Evolutionary conservation across 164 flowering plant genomes (phyloP).

Genomic region (Tetracentron sinense): DNA sequence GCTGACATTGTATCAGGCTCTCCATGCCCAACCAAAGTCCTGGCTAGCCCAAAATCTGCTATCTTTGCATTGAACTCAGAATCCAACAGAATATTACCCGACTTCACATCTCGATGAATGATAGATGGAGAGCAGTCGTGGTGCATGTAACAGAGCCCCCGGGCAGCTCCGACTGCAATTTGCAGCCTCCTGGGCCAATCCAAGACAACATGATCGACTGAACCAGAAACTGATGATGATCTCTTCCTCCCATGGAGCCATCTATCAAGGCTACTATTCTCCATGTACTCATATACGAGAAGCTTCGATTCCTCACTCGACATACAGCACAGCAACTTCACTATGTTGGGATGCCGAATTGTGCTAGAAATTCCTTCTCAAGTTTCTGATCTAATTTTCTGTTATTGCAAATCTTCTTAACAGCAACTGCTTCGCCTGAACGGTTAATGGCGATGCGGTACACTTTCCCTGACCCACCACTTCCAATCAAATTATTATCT

Average conservation of each 20-base stretch:
- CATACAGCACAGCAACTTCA: slow-evolving; percentile 75
- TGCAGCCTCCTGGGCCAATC: slow-evolving; percentile 72
- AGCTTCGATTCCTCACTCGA: slow-evolving; percentile 63
- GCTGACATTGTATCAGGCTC: slow-evolving; percentile 58
- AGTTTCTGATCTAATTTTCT: slow-evolving; percentile 33
- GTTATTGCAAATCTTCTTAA: slow-evolving; percentile 62
- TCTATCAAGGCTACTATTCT: slow-evolving; percentile 61
- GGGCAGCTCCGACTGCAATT: slow-evolving; percentile 83
- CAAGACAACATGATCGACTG: slow-evolving; percentile 23
- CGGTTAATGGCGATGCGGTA: slow-evolving; percentile 37
- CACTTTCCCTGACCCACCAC: slow-evolving; percentile 83
- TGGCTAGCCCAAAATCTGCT: slow-evolving; percentile 89
- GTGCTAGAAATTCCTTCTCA: slow-evolving; percentile 60
- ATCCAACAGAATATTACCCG: slow-evolving; percentile 82
- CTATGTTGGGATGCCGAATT: slow-evolving; percentile 69
- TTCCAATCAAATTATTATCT: slow-evolving; percentile 60
- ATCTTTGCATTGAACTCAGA: slow-evolving; percentile 60
- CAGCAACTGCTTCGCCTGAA: slow-evolving; percentile 54
- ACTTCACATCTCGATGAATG: slow-evolving; percentile 81
- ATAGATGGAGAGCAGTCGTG: slow-evolving; percentile 71
- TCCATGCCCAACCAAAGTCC: slow-evolving; percentile 44
- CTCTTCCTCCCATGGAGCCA: slow-evolving; percentile 64
- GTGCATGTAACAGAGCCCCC: slow-evolving; percentile 86
- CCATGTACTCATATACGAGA: slow-evolving; percentile 89
- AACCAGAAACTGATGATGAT: slow-evolving; percentile 1